A percentile compares a stretch with the other conserved stretches of the same genome.
phyloP scores from a whole-genome alignment of 2,329 filamentous ascomycete genomes.

The Orbilia quercus region DNA sequence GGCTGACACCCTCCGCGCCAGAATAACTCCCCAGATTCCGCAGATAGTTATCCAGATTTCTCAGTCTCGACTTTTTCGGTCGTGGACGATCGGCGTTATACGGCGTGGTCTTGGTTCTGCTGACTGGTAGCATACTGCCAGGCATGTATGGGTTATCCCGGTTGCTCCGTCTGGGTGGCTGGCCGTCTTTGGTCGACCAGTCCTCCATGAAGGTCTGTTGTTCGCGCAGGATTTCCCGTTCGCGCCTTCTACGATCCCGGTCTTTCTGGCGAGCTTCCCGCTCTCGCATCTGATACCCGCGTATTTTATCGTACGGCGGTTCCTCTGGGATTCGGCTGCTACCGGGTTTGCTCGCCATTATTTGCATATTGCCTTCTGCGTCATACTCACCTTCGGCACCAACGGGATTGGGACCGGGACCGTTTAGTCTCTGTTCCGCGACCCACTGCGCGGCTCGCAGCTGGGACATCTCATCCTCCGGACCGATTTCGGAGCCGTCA shows the following conservation, averaged over 20 bases:
- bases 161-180: not conserved
- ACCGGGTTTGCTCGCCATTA: constrained; percentile 2
- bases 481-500: not conserved
- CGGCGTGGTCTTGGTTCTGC: not conserved
- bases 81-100: not conserved
- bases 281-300: not conserved
- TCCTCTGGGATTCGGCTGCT: not conserved
- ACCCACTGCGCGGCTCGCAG: not conserved
- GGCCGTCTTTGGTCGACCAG: not conserved
- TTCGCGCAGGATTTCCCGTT: not conserved
- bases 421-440: not conserved
- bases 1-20: not conserved
- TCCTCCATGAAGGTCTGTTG: too few species aligned
- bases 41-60: not conserved
- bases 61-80: not conserved
- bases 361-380: constrained; percentile 10
- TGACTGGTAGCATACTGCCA: not conserved
- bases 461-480: not conserved
- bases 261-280: not conserved
- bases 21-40: not conserved
- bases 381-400: not conserved
- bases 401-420: not conserved
- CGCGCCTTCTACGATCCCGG: not conserved
- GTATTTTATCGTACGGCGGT: constrained; percentile 3
- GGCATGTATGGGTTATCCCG: not conserved